Conservation (phyloP, 257 asterid genomes). For the Nemophila menziesii region DNA sequence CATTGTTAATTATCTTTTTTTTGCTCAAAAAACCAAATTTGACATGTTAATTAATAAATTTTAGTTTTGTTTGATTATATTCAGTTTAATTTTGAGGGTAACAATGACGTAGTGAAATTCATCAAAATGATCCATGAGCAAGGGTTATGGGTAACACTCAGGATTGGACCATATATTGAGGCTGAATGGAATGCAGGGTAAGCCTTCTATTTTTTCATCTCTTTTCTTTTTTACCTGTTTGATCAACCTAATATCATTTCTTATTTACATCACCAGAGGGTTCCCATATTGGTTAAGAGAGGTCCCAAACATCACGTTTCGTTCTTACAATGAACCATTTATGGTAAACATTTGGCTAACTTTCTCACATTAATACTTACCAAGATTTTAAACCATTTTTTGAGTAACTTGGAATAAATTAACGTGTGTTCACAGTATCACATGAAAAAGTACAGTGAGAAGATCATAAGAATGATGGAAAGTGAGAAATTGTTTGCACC, state of each 20-base stretch:
- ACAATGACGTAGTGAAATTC: constrained; percentile 54
- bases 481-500: constrained; percentile 67
- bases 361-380: background rate
- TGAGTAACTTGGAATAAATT: background rate
- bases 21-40: background rate
- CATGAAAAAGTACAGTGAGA: constrained; percentile 62
- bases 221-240: background rate
- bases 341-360: constrained; percentile 25
- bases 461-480: constrained; percentile 41
- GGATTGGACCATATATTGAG: constrained; percentile 89
- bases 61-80: background rate
- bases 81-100: constrained; percentile 65
- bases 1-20: background rate
- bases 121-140: constrained; percentile 42
- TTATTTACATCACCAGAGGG: constrained; percentile 36
- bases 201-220: background rate
- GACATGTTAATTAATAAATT: background rate
- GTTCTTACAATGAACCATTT: constrained; percentile 76
- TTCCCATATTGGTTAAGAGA: constrained; percentile 82
- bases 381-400: background rate
- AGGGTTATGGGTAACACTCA: constrained; percentile 74
- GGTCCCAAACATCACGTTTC: constrained; percentile 63
- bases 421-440: constrained; percentile 31
- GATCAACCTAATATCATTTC: background rate
- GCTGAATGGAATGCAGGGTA: constrained; percentile 97